Percentiles rank a stretch among this genome's conserved stretches.
phyloP scores from a whole-genome alignment of 192 early-diverging fungal genomes.

The Piromyces finnis region DNA sequence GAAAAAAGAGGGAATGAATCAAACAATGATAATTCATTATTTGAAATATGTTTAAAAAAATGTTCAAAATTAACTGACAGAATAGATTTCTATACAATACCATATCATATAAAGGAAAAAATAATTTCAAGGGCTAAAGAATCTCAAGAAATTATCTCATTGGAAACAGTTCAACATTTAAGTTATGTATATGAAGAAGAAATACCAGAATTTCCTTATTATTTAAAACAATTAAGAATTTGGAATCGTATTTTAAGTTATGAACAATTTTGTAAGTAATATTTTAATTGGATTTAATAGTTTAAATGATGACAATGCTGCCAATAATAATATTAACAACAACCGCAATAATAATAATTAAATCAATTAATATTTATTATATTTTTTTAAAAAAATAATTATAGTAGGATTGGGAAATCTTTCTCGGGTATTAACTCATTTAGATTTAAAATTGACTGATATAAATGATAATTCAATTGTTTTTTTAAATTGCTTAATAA shows the following conservation, averaged over 20 bases:
- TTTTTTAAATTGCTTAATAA: background rate
- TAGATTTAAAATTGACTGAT: background rate
- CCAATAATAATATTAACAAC: too few species aligned
- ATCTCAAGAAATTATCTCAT: background rate
- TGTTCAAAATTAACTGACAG: background rate
- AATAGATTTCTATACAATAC: background rate
- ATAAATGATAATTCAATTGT: background rate
- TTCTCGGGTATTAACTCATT: background rate
- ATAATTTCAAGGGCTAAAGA: background rate
- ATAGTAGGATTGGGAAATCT: background rate
- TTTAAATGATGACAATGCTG: too few species aligned
- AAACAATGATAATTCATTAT: background rate
- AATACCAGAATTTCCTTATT: background rate
- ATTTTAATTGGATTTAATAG: too few species aligned
- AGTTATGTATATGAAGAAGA: background rate
- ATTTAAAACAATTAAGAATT: background rate
- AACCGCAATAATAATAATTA: too few species aligned
- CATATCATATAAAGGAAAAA: background rate
- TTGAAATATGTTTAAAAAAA: background rate
- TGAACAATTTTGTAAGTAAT: background rate
- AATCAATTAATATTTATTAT: too few species aligned
- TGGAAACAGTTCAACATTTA: background rate
- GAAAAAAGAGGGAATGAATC: background rate
- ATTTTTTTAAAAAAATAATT: too few species aligned
- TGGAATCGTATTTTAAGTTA: background rate